Evolutionary conservation across 2,329 filamentous ascomycete species (phyloP).

Genomic region (Chrysoporthe austroafricana): DNA sequence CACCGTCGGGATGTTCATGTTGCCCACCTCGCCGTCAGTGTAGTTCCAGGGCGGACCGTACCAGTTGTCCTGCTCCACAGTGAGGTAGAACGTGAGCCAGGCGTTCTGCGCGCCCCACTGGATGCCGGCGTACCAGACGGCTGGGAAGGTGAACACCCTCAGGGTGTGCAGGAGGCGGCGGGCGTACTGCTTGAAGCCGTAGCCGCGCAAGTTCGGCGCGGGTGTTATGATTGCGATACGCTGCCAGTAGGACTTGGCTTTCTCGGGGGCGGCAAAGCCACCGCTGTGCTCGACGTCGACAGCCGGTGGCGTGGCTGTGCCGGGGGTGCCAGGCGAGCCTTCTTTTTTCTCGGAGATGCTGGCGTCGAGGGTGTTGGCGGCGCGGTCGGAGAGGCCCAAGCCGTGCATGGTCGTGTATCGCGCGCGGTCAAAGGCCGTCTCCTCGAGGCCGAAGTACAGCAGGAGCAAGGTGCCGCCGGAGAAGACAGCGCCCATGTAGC

Average conservation of each 20-base stretch:
- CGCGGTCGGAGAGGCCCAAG: conserved; percentile 32
- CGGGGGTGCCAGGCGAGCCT: neutral
- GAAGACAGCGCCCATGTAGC: conserved; percentile 38
- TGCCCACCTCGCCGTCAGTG: conserved; percentile 37
- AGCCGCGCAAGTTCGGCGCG: conserved; percentile 56
- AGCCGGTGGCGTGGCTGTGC: conserved; percentile 23
- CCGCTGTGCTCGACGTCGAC: conserved; percentile 27
- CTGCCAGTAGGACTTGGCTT: conserved; percentile 55
- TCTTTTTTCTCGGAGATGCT: conserved; percentile 30
- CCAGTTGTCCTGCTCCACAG: conserved; percentile 55
- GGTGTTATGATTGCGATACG: conserved; percentile 60
- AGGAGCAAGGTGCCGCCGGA: conserved; percentile 35
- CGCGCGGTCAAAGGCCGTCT: conserved; percentile 53
- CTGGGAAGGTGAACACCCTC: conserved; percentile 44
- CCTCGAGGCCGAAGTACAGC: conserved; percentile 57
- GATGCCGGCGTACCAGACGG: conserved; percentile 45
- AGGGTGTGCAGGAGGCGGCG: conserved; percentile 57
- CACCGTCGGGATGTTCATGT: conserved; percentile 35
- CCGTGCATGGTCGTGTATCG: conserved; percentile 38
- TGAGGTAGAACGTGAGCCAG: conserved; percentile 59
- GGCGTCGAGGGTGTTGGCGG: conserved; percentile 24
- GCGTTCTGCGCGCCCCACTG: conserved; percentile 53
- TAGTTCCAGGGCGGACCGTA: conserved; percentile 41
- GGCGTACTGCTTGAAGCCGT: conserved; percentile 58
- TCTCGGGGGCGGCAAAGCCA: conserved; percentile 32